A percentile compares a stretch with the other conserved stretches of the same genome.
These are phyloP conservation scores for Colletotrichum lupini DNA, from an alignment of 2,329 filamentous ascomycete species.

Conservation along the genomic window DNA sequence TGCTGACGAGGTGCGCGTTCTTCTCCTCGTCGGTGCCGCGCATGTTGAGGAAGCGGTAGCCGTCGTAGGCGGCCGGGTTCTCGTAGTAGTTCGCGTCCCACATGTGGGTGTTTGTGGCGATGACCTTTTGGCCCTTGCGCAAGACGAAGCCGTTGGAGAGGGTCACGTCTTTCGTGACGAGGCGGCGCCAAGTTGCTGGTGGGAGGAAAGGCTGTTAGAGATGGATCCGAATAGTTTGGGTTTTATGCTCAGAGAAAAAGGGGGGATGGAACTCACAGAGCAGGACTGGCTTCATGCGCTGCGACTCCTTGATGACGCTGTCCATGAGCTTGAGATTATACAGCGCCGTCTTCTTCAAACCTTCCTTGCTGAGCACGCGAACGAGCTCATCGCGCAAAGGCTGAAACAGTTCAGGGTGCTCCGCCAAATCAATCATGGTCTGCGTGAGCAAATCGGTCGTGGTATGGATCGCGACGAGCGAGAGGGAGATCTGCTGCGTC, in stretches of 20 bases:
- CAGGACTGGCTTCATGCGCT: conserved; percentile 39
- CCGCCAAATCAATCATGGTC: conserved; percentile 38
- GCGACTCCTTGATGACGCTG: conserved; percentile 41
- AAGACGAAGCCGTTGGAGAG: conserved; percentile 37
- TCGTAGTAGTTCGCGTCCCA: conserved; percentile 36
- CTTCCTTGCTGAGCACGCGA: conserved; percentile 34
- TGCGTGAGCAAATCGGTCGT: conserved; percentile 38
- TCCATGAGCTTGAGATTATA: conserved; percentile 41
- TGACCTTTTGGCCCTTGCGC: conserved; percentile 37
- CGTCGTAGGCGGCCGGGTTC: conserved; percentile 37
- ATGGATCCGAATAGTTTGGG: rapidly evolving
- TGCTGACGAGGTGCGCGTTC: conserved; percentile 47
- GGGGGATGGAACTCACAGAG: conserved; percentile 28
- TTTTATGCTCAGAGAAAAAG: too few relatives aligned
- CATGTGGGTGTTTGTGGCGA: conserved; percentile 35
- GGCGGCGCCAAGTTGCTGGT: conserved; percentile 27
- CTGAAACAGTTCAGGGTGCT: conserved; percentile 37
- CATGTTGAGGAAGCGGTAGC: conserved; percentile 36
- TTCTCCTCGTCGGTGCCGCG: conserved; percentile 39
- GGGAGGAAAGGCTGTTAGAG: too few relatives aligned
- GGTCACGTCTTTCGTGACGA: conserved; percentile 29
- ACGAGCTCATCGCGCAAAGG: conserved; percentile 39
- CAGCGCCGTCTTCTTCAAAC: conserved; percentile 38
- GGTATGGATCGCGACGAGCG: conserved; percentile 40
- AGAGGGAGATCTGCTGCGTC: conserved; percentile 36